phyloP scores from a whole-genome alignment of 2,329 filamentous ascomycete species.

The Trichoderma pleuroti region DNA sequence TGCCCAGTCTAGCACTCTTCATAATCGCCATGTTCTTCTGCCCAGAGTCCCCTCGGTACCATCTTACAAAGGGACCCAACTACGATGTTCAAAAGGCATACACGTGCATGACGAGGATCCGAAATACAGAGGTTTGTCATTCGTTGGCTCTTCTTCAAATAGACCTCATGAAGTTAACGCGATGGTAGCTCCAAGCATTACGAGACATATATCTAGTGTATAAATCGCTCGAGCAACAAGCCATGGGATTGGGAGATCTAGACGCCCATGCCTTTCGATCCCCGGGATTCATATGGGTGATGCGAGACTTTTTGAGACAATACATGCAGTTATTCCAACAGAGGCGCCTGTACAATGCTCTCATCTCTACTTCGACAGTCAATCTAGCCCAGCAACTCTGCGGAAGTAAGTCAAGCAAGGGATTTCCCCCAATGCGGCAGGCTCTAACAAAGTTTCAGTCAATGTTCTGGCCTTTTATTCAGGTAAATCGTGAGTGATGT shows the following conservation, averaged over 20 bases:
- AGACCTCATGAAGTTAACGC: neutral
- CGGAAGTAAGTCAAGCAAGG: constrained; percentile 24
- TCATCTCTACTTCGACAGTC: constrained; percentile 32
- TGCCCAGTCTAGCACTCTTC: constrained; percentile 36
- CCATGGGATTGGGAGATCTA: constrained; percentile 25
- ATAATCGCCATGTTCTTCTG: constrained; percentile 36
- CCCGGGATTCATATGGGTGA: constrained; percentile 29
- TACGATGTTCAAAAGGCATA: constrained; percentile 38
- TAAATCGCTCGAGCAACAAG: constrained; percentile 32
- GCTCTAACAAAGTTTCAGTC: constrained; percentile 23
- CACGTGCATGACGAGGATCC: constrained; percentile 33
- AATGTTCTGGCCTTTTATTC: constrained; percentile 46
- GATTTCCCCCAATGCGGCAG: neutral
- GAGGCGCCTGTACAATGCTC: constrained; percentile 31
- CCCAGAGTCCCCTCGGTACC: constrained; percentile 42
- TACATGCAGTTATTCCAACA: constrained; percentile 29
- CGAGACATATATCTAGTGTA: constrained; percentile 41
- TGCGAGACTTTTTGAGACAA: constrained; percentile 29
- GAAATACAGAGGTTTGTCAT: constrained; percentile 34
- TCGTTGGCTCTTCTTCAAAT: neutral
- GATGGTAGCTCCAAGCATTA: constrained; percentile 38
- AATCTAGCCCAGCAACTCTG: constrained; percentile 34
- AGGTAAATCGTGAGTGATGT: constrained; percentile 24
- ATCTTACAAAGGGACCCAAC: constrained; percentile 38
- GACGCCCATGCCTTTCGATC: constrained; percentile 25